Evolutionary conservation across 2,329 filamentous ascomycete species (phyloP), one percentile per base, ranked within the genome.

Genomic region (Trichoderma simmonsii): DNA sequence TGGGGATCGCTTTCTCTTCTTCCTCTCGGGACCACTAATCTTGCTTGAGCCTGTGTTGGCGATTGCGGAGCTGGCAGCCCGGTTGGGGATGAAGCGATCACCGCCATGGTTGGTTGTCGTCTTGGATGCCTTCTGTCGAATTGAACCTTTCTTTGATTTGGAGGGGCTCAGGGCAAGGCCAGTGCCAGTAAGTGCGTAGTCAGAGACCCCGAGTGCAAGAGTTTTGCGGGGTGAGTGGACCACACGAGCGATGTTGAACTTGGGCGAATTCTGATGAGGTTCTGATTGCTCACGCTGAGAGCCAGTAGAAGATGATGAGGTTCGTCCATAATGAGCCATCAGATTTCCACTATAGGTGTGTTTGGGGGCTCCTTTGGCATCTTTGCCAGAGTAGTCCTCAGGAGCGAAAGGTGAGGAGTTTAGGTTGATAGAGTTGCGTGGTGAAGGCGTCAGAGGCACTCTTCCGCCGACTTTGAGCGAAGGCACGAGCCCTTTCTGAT

Each of bases 51-150:
- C 93, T 72, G 88, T 88, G 76, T 94, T 94, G 79, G 91, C 87
- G 79, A 97, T 92, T 71, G 92, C 95, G 67, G 97, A 96, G 85
- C 95, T 97, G 75, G 95, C 93, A 64, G 88, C 89, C 36, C 96
- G 92, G 86, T 97, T 98, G 76, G 96, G 95, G 76, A 99, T 98
- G 86, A 98, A 99, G 68, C 96, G 91, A 82, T 99, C 96, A 51
- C 91, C 94, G 62, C 89, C 87, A 77, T 95, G 96, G 82, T 89
- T 91, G 72, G 95, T 82, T 1, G 92, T 94, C 15, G 93, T 95
- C 88, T 97, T 97, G 79, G 82, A 93, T 73, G 86, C 76, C 85
- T 90, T 88, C 80, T 87, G 81, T 78, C 86, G 83, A 14, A 87
- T 77, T 15, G 84, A 78, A 12, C 74, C 80, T 79, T 92, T 91